Evolutionary conservation across 768 basidiomycete species (phyloP), one percentile per base, ranked within the genome.

Genomic region (Obba rivulosa): DNA sequence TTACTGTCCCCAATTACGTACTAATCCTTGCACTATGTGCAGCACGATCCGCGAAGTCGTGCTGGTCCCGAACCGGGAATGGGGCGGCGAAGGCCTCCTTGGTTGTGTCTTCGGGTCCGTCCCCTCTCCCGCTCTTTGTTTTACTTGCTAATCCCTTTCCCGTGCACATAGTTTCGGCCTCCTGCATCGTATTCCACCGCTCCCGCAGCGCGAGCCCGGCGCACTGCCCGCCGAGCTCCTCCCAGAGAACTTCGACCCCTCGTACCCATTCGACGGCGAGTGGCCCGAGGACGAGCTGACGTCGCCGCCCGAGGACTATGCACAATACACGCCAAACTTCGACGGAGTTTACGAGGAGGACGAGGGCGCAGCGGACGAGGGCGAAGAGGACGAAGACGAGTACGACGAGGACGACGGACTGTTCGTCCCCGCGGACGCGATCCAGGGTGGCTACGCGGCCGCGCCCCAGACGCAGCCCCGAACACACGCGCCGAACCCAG

Each of bases 51-150:
- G 93, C 54, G 93, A 97, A 62, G 92, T 95, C 14, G 90, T 97
- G 25, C 68, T 97, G 18, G 91, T 97, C 43, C 95, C 96, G 9
- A 97, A 97, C 66, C 77, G 93, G 41, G 90, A 95, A 56, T 97
- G 95, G 94, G 95, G 95, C 39, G 95, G 95, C 5, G 94, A 94
- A 63, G 94, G 95, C 0, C 74, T 98, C 22, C 73, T 98, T 11
- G 95, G 95, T 36, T 97, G 94, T 58, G 87, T 97, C 23, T 96
- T 98, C 40, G 95, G 95, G 85, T 95, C 64, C 50, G 84, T 73
- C 37, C 48, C 21, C 21, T 43, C 16, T 31, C 1, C 41, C 48
- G 28, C 34, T 35, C 34, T 25, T 36, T 14, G 24, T 22, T 45
- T 38, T 23, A 46, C 36, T 41, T 45, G 25, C 18, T 34, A 42